phyloP scores from a whole-genome alignment of 2,329 filamentous ascomycete species.

The Penicillium paneum region DNA sequence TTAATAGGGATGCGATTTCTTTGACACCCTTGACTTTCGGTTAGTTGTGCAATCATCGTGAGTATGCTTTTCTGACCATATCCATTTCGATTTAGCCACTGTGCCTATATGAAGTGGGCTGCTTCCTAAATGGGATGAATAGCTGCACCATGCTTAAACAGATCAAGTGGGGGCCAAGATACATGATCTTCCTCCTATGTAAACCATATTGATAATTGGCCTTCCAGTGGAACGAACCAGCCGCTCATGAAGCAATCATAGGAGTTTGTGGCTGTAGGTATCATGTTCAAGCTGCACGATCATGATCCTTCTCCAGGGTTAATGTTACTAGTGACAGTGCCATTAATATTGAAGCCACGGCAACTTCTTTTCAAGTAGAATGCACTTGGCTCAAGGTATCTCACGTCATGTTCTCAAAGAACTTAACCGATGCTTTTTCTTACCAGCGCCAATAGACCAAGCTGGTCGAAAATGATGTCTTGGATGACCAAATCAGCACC shows the following conservation, averaged over 20 bases:
- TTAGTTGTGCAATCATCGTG: background rate
- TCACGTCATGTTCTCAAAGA: background rate
- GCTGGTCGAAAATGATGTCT: background rate
- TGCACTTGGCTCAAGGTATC: background rate
- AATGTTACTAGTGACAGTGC: background rate
- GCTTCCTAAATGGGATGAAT: too few relatives aligned
- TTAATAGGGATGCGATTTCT: background rate
- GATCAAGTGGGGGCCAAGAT: background rate
- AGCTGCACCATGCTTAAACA: background rate
- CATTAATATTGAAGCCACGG: background rate
- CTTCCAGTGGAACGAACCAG: too few relatives aligned
- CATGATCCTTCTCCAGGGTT: background rate
- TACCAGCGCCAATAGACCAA: background rate
- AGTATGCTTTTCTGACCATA: too few relatives aligned
- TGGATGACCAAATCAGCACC: background rate
- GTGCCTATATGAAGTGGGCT: background rate
- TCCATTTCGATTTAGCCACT: background rate
- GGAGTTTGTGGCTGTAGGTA: background rate
- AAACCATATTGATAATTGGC: accelerated
- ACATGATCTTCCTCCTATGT: background rate
- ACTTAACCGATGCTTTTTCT: background rate
- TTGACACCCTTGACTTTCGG: background rate
- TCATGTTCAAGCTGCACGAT: background rate
- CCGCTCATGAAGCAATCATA: background rate
- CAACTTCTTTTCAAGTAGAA: background rate